Evolutionary conservation across 2,329 filamentous ascomycete species (phyloP).

Genomic region (Clonostachys sp.): DNA sequence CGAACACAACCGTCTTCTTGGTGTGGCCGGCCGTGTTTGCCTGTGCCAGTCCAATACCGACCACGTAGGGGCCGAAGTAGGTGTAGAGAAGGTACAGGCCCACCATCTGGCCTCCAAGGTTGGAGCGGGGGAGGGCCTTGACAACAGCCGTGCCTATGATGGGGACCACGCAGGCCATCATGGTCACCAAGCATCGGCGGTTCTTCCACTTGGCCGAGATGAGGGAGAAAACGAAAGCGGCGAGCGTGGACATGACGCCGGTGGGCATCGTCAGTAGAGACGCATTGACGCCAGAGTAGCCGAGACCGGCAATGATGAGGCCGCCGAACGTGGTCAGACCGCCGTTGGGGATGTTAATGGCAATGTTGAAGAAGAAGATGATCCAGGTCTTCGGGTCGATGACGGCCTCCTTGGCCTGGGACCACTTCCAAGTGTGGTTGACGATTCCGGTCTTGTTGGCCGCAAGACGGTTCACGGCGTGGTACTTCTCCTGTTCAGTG

Average conservation of each 20-base stretch:
- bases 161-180: neutral
- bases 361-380: conserved; percentile 41
- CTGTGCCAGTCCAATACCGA: neutral
- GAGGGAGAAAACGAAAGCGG: conserved; percentile 7
- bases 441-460: conserved; percentile 41
- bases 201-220: conserved; percentile 1
- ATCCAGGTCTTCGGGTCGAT: conserved; percentile 50
- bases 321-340: conserved; percentile 25
- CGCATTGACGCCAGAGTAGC: conserved; percentile 14
- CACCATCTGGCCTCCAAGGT: neutral
- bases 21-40: conserved; percentile 7
- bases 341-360: conserved; percentile 50
- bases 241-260: conserved; percentile 6
- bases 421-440: conserved; percentile 36
- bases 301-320: conserved; percentile 24
- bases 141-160: neutral
- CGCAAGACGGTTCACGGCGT: conserved; percentile 63
- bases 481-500: conserved; percentile 54
- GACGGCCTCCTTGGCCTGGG: conserved; percentile 42
- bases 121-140: neutral
- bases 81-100: conserved; percentile 1
- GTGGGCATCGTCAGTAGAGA: conserved; percentile 6
- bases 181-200: too few relatives aligned
- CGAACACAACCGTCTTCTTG: conserved; percentile 6
- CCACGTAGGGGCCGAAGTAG: neutral